Conservation (phyloP, 805 yeast genomes). For the Lachancea mirantina region DNA sequence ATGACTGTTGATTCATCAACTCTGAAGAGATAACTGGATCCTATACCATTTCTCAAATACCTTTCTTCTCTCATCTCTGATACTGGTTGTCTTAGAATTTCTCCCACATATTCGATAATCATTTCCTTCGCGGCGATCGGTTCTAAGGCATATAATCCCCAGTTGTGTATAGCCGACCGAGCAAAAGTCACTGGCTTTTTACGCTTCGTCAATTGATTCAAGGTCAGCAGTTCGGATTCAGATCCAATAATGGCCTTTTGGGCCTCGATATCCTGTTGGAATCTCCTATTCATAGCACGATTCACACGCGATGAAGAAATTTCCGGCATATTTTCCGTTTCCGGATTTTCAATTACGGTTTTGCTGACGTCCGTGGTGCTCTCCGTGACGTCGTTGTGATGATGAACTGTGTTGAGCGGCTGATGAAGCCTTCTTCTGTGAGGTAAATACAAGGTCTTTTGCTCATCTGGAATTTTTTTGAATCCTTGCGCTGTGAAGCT, state of each 20-base stretch:
- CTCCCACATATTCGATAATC: constrained; percentile 98
- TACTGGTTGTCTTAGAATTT: constrained; percentile 83
- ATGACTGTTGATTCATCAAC: constrained; percentile 91
- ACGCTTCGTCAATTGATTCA: constrained; percentile 82
- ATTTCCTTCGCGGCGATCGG: constrained; percentile 94
- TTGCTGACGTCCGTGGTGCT: constrained; percentile 12
- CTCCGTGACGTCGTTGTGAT: constrained; percentile 43
- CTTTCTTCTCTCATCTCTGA: constrained; percentile 87
- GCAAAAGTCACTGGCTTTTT: constrained; percentile 96
- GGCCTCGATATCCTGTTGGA: constrained; percentile 82
- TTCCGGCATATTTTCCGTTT: constrained; percentile 21
- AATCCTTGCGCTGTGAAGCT: constrained; percentile 71
- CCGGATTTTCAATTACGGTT: constrained; percentile 19
- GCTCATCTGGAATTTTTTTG: constrained; percentile 59
- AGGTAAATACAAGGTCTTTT: constrained; percentile 71
- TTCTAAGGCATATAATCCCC: constrained; percentile 96
- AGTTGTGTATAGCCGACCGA: constrained; percentile 91
- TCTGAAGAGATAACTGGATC: constrained; percentile 87
- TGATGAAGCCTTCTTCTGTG: constrained; percentile 64
- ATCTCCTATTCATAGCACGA: constrained; percentile 79
- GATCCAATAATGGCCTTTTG: constrained; percentile 71
- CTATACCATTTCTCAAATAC: constrained; percentile 85
- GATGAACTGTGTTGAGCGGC: constrained; percentile 68
- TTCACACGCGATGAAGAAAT: constrained; percentile 73
- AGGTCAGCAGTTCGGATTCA: constrained; percentile 71